Conservation (phyloP, 2,329 filamentous ascomycete species). For the Trichothecium roseum region DNA sequence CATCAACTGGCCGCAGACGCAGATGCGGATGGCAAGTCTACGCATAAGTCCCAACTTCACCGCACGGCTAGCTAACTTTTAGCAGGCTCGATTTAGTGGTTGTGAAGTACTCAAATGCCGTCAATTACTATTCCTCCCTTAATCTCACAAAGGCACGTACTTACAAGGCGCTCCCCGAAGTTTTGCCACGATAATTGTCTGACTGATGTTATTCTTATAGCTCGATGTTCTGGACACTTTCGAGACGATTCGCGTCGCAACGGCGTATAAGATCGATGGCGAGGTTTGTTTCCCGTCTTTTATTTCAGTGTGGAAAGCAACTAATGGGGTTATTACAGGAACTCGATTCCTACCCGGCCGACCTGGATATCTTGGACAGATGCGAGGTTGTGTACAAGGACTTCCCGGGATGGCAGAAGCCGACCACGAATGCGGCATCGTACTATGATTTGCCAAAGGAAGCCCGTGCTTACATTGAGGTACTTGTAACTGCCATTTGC, state of each 20-base stretch:
- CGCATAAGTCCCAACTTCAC: conserved; percentile 7
- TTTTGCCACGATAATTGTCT: conserved; percentile 4
- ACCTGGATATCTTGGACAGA: conserved; percentile 44
- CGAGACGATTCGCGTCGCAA: conserved; percentile 63
- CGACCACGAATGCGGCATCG: conserved; percentile 47
- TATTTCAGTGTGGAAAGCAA: conserved; percentile 2
- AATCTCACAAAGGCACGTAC: conserved; percentile 39
- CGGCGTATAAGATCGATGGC: conserved; percentile 48
- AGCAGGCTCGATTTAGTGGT: conserved; percentile 46
- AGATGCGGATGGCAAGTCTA: conserved; percentile 39
- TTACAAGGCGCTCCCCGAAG: background rate
- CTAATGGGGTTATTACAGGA: conserved; percentile 10
- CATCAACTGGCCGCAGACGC: conserved; percentile 47
- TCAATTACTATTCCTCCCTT: conserved; percentile 55
- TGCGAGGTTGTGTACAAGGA: conserved; percentile 59
- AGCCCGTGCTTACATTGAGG: conserved; percentile 53
- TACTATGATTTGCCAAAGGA: conserved; percentile 54
- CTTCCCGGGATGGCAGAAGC: conserved; percentile 57
- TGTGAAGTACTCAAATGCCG: no score
- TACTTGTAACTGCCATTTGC: conserved; percentile 10
- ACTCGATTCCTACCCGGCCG: conserved; percentile 54
- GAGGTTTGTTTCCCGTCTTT: conserved; percentile 9
- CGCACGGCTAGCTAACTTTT: conserved; percentile 10
- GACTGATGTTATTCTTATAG: no score
- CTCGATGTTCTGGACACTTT: conserved; percentile 57